Evolutionary conservation across 2,329 filamentous ascomycete species (phyloP).

Genomic region (Phialocephala subalpina): DNA sequence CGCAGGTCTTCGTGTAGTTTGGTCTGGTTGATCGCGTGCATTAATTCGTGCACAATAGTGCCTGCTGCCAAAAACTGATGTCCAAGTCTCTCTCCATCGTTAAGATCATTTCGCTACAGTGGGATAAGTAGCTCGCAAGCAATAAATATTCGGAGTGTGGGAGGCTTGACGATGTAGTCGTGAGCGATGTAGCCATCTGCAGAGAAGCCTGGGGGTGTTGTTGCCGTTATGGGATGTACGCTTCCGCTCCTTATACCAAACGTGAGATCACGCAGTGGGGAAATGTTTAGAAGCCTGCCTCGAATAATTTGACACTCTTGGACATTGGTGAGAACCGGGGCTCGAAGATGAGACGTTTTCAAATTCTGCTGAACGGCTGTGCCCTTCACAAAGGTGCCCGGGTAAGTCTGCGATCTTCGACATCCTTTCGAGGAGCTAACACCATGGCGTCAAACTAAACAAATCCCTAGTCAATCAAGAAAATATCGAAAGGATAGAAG

Average conservation of each 20-base stretch:
- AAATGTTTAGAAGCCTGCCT: background rate
- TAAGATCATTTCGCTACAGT: background rate
- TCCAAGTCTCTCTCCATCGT: slow-evolving; percentile 4
- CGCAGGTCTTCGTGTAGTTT: background rate
- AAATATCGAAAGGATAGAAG: no score
- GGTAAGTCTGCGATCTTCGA: background rate
- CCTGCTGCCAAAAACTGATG: background rate
- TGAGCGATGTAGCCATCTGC: background rate
- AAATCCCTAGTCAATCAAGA: background rate
- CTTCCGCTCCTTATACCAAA: background rate
- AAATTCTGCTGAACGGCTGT: background rate
- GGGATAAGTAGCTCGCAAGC: background rate
- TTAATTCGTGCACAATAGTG: slow-evolving; percentile 4
- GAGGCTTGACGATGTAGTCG: background rate
- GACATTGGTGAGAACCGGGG: background rate
- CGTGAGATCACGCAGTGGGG: background rate
- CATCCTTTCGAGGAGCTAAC: background rate
- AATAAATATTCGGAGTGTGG: background rate
- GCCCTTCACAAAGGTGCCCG: background rate
- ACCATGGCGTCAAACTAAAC: slow-evolving; percentile 2
- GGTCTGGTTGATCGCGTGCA: background rate
- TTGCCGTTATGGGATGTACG: background rate
- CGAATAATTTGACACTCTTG: background rate
- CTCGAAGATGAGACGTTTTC: background rate
- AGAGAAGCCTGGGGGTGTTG: background rate